phyloP scores from a whole-genome alignment of 192 early-diverging fungal genomes.

The Podila minutissima region DNA sequence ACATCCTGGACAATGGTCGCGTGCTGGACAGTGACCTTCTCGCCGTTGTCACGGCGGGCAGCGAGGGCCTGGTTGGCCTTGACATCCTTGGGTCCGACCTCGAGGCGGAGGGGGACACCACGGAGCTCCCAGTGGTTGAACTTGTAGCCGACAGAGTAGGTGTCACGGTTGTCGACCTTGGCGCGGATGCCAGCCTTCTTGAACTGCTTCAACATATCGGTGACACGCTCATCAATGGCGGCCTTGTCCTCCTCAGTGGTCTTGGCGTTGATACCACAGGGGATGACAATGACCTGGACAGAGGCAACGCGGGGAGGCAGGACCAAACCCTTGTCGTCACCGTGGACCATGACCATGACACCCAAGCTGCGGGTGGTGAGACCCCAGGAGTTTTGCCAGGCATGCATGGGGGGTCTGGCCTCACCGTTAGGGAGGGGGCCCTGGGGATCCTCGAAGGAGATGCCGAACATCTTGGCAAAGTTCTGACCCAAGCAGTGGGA shows the following conservation, averaged over 20 bases:
- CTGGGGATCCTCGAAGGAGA: slow-evolving; percentile 89
- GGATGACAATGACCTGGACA: slow-evolving; percentile 92
- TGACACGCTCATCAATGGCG: slow-evolving; percentile 71
- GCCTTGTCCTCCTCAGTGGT: slow-evolving; percentile 78
- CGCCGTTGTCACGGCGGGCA: slow-evolving; percentile 87
- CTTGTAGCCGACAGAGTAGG: slow-evolving; percentile 95
- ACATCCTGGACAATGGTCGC: slow-evolving; percentile 68
- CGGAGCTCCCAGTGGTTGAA: slow-evolving; percentile 99
- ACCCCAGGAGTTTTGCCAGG: slow-evolving; percentile 99
- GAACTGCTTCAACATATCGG: slow-evolving; percentile 74
- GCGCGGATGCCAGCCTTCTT: slow-evolving; percentile 79
- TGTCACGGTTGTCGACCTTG: slow-evolving; percentile 82
- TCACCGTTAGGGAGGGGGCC: slow-evolving; percentile 57
- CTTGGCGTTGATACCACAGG: slow-evolving; percentile 93
- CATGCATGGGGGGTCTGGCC: slow-evolving; percentile 76
- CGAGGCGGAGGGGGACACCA: slow-evolving; percentile 96
- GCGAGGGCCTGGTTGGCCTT: slow-evolving; percentile 79
- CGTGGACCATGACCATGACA: slow-evolving; percentile 99
- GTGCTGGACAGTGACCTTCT: slow-evolving; percentile 68
- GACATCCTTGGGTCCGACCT: slow-evolving; percentile 97
- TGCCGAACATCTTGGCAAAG: slow-evolving; percentile 99
- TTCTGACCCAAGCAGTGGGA: slow-evolving; percentile 99
- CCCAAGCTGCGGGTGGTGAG: slow-evolving; percentile 97
- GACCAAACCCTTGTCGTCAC: slow-evolving; percentile 98
- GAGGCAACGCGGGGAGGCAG: slow-evolving; percentile 93